Evolutionary conservation across 106 monocot species (phyloP).

Genomic region (Dioscorea alata): DNA sequence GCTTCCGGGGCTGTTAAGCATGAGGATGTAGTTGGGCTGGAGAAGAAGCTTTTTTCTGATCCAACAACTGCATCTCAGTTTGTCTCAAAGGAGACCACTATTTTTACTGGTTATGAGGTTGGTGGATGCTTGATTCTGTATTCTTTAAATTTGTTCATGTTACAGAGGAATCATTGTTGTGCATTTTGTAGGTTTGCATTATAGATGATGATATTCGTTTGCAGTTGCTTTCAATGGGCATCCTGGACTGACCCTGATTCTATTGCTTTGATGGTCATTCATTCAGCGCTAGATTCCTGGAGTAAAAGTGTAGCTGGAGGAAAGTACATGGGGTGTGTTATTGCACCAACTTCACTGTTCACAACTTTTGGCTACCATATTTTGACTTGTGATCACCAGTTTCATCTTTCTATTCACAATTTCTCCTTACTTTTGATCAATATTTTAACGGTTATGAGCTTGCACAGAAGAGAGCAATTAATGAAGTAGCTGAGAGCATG

Average conservation of each 20-base stretch:
- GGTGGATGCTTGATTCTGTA: no score
- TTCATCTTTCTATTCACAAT: background rate
- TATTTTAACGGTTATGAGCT: conserved; percentile 67
- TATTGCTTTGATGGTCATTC: conserved; percentile 97
- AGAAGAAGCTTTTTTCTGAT: conserved; percentile 66
- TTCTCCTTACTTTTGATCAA: background rate
- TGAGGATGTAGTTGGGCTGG: conserved; percentile 71
- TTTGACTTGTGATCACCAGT: background rate
- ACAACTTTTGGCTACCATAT: background rate
- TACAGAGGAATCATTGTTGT: no score
- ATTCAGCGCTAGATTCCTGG: conserved; percentile 91
- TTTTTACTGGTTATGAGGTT: conserved; percentile 96
- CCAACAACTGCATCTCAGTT: conserved; percentile 66
- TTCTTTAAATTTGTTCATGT: no score
- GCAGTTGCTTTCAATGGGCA: conserved; percentile 83
- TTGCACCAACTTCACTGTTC: no score
- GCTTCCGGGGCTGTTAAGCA: conserved; percentile 91
- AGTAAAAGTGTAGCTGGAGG: conserved; percentile 68
- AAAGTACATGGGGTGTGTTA: conserved; percentile 75
- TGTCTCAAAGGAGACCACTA: conserved; percentile 71
- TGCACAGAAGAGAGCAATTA: conserved; percentile 62
- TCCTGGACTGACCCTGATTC: conserved; percentile 91
- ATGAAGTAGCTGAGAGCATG: conserved; percentile 89
- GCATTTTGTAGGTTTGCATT: conserved; percentile 54
- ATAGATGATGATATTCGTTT: conserved; percentile 80